These are phyloP conservation scores for Pyrenophora tritici-repentis DNA, from an alignment of 2,329 filamentous ascomycete species.

Conservation along the genomic window DNA sequence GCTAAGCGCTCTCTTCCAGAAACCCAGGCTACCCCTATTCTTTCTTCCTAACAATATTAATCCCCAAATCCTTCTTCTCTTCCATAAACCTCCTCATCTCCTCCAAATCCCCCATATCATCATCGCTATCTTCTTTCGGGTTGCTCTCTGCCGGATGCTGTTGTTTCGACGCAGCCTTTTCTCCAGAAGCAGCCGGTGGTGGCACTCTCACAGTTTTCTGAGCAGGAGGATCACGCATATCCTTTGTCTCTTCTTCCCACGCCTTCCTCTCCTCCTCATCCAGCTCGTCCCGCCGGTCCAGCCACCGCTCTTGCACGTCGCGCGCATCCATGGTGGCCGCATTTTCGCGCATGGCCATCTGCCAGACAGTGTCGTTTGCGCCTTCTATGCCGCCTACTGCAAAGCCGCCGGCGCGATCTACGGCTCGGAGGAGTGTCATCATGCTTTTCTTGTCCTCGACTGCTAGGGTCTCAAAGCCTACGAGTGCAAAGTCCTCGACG, in stretches of 20 bases:
- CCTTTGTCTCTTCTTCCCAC: conserved; percentile 74
- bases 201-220: conserved; percentile 1
- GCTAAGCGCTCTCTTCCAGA: too few relatives aligned
- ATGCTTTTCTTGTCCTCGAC: conserved; percentile 98
- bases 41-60: conserved; percentile 71
- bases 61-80: conserved; percentile 60
- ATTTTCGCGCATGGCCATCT: conserved; percentile 82
- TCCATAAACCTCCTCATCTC: conserved; percentile 48
- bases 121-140: conserved; percentile 26
- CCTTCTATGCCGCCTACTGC: conserved; percentile 89
- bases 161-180: conserved; percentile 6
- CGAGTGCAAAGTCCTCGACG: conserved; percentile 86
- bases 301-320: conserved; percentile 94
- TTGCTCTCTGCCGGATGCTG: conserved; percentile 5
- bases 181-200: background rate
- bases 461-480: conserved; percentile 89
- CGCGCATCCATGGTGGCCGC: conserved; percentile 75
- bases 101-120: conserved; percentile 47
- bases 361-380: conserved; percentile 96
- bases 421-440: conserved; percentile 86
- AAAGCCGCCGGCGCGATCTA: conserved; percentile 91
- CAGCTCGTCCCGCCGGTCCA: conserved; percentile 86
- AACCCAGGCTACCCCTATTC: background rate
- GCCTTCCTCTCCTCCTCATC: conserved; percentile 78
- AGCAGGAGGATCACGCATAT: conserved; percentile 29